Percentiles rank a stretch among this genome's conserved stretches.
Conservation (phyloP, 257 asterid genomes). For the Solanum verrucosum region DNA sequence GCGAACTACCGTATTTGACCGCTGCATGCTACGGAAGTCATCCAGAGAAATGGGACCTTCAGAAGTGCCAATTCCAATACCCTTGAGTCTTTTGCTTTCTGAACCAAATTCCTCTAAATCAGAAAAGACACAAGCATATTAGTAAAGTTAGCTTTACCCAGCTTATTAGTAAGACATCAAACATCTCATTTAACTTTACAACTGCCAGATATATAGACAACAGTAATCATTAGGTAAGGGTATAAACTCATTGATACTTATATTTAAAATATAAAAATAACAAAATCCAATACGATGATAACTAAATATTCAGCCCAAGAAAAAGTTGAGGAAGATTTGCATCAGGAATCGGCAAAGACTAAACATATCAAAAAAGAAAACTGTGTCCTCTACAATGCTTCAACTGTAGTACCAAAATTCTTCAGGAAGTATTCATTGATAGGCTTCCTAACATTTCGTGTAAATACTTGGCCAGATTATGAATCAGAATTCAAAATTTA, state of each 20-base stretch:
- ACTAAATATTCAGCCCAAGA: neutral
- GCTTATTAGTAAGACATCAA: neutral
- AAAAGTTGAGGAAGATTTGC: neutral
- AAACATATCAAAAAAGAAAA: neutral
- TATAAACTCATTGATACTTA: neutral
- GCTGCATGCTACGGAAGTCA: slow-evolving; percentile 90
- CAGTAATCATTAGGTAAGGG: neutral
- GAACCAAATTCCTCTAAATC: slow-evolving; percentile 51
- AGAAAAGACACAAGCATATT: slow-evolving; percentile 7
- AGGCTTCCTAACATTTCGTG: neutral
- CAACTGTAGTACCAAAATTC: neutral
- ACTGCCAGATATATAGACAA: neutral
- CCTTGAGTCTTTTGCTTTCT: slow-evolving; percentile 80
- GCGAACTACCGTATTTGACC: slow-evolving; percentile 67
- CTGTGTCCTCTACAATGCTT: neutral
- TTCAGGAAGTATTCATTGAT: neutral
- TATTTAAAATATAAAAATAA: neutral
- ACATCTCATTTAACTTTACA: neutral
- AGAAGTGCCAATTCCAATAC: slow-evolving; percentile 88
- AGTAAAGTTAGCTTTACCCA: neutral
- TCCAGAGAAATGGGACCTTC: slow-evolving; percentile 94
- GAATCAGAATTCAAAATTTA: neutral
- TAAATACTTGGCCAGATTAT: neutral
- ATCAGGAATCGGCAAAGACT: neutral
- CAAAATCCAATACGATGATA: neutral